These are phyloP conservation scores for Pleurotus platypus DNA, from an alignment of 768 basidiomycete genomes.

Conservation along the genomic window DNA sequence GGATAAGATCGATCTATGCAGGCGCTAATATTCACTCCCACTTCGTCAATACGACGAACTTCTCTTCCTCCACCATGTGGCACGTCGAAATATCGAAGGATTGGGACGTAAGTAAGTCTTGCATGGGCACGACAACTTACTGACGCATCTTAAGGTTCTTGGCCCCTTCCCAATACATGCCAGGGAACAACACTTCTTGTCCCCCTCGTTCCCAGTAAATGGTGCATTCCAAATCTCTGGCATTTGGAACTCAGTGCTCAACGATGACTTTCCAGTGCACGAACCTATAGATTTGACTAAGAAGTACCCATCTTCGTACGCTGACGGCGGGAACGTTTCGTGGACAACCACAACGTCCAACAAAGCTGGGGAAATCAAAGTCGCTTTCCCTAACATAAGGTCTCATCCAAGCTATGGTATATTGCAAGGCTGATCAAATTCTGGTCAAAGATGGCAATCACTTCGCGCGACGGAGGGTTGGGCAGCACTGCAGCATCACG, in stretches of 20 bases:
- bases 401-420: neutral
- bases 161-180: slow-evolving; percentile 86
- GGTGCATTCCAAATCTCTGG: slow-evolving; percentile 33
- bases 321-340: slow-evolving; percentile 54
- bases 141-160: slow-evolving; percentile 45
- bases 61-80: neutral
- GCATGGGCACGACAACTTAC: neutral
- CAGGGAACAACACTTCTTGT: slow-evolving; percentile 79
- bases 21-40: neutral
- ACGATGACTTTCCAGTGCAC: slow-evolving; percentile 34
- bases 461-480: slow-evolving; percentile 80
- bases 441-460: slow-evolving; percentile 49
- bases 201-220: slow-evolving; percentile 70
- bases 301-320: slow-evolving; percentile 65
- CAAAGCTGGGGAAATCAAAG: slow-evolving; percentile 43
- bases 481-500: slow-evolving; percentile 82
- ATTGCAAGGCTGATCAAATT: neutral
- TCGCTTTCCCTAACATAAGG: slow-evolving; percentile 67
- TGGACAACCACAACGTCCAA: slow-evolving; percentile 50
- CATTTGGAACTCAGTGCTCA: slow-evolving; percentile 1
- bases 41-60: neutral
- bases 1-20: neutral
- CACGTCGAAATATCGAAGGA: neutral
- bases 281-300: slow-evolving; percentile 44
- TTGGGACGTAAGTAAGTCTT: neutral